Evolutionary conservation across 352 stramenopile species (phyloP).

Genomic region (Phytophthora pistaciae): DNA sequence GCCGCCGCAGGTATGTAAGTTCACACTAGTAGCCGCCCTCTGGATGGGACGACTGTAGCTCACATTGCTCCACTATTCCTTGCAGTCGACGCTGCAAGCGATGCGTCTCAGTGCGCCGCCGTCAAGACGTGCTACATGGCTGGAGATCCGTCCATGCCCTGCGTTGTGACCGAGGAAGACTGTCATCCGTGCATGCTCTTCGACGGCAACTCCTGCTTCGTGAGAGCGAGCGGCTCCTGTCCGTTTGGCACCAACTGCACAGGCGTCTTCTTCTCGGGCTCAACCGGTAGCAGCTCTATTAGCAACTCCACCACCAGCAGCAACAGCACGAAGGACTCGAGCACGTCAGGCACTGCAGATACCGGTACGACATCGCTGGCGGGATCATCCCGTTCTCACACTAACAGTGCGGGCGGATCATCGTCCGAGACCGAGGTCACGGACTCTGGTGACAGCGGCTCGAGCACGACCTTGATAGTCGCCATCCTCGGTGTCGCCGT

Average conservation of each 20-base stretch:
- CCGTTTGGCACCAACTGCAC: not conserved
- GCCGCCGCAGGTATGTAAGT: not conserved
- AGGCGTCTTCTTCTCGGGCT: not conserved
- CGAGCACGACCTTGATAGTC: not conserved
- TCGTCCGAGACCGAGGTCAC: not conserved
- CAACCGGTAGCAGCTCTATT: not conserved
- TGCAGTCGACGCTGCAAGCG: not conserved
- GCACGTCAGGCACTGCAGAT: not conserved
- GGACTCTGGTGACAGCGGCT: not conserved
- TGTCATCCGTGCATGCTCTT: not conserved
- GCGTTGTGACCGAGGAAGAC: not conserved
- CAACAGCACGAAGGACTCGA: not conserved
- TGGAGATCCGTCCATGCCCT: not conserved
- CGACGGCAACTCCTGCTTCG: not conserved
- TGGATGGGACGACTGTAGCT: not conserved
- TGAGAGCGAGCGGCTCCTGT: not conserved
- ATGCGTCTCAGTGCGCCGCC: not conserved
- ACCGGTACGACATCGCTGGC: not conserved
- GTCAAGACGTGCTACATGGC: not conserved
- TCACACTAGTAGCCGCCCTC: not conserved
- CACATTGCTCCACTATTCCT: not conserved
- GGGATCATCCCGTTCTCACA: not conserved
- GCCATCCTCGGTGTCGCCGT: not conserved
- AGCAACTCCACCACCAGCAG: not conserved
- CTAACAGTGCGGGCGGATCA: not conserved